Conservation (phyloP, 495 filamentous ascomycete genomes). For the Letharia columbiana region DNA sequence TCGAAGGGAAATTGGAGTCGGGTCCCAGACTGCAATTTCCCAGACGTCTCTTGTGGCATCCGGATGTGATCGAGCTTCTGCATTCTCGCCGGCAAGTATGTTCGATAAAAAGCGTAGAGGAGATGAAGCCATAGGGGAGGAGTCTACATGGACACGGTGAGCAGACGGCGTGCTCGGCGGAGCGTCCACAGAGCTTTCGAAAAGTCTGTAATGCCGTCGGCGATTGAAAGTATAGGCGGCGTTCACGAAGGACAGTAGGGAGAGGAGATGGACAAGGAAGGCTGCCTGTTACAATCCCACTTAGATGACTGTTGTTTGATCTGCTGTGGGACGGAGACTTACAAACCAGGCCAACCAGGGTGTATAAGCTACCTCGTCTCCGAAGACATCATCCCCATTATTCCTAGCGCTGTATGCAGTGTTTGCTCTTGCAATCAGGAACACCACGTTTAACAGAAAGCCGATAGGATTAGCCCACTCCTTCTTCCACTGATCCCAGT, state of each 20-base stretch:
- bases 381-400: constrained; percentile 73
- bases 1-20: constrained; percentile 68
- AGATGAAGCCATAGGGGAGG: constrained; percentile 68
- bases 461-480: constrained; percentile 66
- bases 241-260: constrained; percentile 58
- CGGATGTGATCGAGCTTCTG: constrained; percentile 72
- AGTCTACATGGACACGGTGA: constrained; percentile 81
- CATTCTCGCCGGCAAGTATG: constrained; percentile 50
- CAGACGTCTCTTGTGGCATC: constrained; percentile 83
- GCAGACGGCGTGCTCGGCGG: constrained; percentile 75
- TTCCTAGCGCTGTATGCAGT: constrained; percentile 37
- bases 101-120: constrained; percentile 68
- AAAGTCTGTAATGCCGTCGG: constrained; percentile 81
- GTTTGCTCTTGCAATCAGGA: constrained; percentile 78
- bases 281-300: constrained; percentile 43
- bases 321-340: constrained; percentile 34
- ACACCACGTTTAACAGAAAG: constrained; percentile 62
- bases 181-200: constrained; percentile 71
- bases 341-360: constrained; percentile 73
- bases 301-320: background rate
- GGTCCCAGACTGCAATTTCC: constrained; percentile 93
- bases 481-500: constrained; percentile 75
- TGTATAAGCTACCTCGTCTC: constrained; percentile 48
- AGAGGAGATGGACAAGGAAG: constrained; percentile 59
- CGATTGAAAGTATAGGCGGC: constrained; percentile 74